Percentiles rank a stretch among this genome's conserved stretches.
Conservation (phyloP, 2,329 filamentous ascomycete genomes). For the Onygenales sp. region DNA sequence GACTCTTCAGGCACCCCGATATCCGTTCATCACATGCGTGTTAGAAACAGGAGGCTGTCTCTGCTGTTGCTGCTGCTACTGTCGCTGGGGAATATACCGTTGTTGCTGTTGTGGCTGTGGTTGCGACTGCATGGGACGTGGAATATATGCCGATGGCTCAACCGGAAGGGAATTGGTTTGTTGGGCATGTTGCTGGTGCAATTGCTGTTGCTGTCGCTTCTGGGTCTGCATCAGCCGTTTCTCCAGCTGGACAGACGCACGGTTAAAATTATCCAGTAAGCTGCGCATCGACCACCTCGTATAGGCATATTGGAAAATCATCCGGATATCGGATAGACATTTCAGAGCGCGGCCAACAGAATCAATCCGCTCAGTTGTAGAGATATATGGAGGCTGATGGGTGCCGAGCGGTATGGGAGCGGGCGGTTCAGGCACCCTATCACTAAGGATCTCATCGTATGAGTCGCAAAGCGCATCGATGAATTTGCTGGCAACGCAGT, state of each 20-base stretch:
- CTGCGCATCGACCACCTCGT: constrained; percentile 25
- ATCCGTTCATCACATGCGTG: not conserved
- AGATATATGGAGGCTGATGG: constrained; percentile 23
- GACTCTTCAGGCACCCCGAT: not conserved
- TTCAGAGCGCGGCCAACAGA: constrained; percentile 23
- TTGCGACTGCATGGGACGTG: not conserved
- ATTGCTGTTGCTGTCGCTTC: not conserved
- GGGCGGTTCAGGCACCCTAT: constrained; percentile 20
- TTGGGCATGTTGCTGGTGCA: not conserved
- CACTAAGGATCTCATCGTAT: constrained; percentile 35
- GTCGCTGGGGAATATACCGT: not conserved
- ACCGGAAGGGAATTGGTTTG: not conserved
- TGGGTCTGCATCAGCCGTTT: constrained; percentile 16
- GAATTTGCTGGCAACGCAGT: constrained; percentile 55
- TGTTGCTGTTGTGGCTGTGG: not conserved
- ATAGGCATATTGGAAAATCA: constrained; percentile 24
- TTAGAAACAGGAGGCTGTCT: not conserved
- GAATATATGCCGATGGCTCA: not conserved
- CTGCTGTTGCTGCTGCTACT: not conserved
- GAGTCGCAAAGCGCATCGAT: constrained; percentile 47
- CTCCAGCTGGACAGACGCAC: constrained; percentile 19
- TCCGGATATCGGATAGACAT: constrained; percentile 22
- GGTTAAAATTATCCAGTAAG: constrained; percentile 24
- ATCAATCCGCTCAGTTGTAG: constrained; percentile 23
- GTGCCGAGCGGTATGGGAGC: constrained; percentile 19